Evolutionary conservation across 345 rosid species (phyloP), one percentile per base, ranked within the genome.

Genomic region (Gossypium raimondii): DNA sequence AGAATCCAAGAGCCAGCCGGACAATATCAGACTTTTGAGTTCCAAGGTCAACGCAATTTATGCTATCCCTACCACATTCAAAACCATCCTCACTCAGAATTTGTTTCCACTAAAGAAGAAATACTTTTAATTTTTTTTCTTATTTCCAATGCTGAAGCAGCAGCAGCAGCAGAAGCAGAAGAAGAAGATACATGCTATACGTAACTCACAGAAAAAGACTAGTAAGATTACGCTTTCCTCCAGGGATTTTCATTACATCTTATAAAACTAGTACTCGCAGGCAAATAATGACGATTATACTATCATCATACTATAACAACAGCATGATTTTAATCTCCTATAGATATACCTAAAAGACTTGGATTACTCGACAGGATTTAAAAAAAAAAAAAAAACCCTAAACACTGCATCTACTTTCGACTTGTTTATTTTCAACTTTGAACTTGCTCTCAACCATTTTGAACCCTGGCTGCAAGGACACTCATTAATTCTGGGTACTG

Each of bases 401-500:
- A 38, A 38, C 18, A 3, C 1, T n/a, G 9, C 59, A 38, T 16
- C 38, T 58, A 53, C 43, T 16, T 18, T 50, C 57, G 7, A 48
- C 72, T 70, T 52, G 9, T 16, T 41, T 47, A 48, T 20, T 72
- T n/a, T 57, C 75, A 72, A 38, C 47, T 63, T 63, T 17, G 38
- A 9, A 5, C 7, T 18, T 52, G 29, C 6, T 8, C 51, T 74
- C 73, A 83, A 58, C 75, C 76, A 81, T 80, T 83, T 27, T 75
- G 83, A 66, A 83, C 75, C 77, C 88, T 75, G 38, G 86, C 81
- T 12, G 86, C 81, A 43, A 73, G 80, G 20, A 79, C 75, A 67
- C 62, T 71, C 80, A 74, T 29, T 9, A 80, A 48, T 60, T 87
- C 86, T 29, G 80, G 85, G 77, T 82, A 73, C 56, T 80, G 86